Evolutionary conservation across 768 basidiomycete genomes (phyloP).

Genomic region (Pholiota conissans): DNA sequence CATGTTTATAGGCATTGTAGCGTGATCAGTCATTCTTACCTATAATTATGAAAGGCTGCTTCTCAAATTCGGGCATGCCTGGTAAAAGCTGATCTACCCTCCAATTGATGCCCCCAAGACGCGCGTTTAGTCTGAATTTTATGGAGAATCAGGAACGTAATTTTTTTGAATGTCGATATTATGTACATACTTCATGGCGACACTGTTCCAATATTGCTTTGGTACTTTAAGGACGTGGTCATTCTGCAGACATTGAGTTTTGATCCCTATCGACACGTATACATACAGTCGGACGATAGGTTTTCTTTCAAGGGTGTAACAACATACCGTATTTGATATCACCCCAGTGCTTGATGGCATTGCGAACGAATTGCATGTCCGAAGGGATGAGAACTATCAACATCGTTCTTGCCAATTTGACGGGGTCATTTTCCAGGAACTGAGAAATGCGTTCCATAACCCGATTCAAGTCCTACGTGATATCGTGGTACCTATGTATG

Average conservation of each 20-base stretch:
- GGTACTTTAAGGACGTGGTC: conserved; percentile 31
- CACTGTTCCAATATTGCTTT: conserved; percentile 57
- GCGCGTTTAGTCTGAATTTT: conserved; percentile 48
- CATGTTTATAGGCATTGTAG: too few species aligned
- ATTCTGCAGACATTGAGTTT: conserved; percentile 45
- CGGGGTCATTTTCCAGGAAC: background rate
- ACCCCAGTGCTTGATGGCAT: conserved; percentile 55
- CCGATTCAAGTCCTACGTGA: background rate
- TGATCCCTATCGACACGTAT: conserved; percentile 32
- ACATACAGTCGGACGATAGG: conserved; percentile 4
- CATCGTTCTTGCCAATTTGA: conserved; percentile 21
- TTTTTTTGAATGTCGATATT: too few species aligned
- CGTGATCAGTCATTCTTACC: conserved; percentile 20
- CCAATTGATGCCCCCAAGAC: conserved; percentile 50
- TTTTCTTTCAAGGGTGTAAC: background rate
- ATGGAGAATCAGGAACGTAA: background rate
- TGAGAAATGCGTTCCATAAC: background rate
- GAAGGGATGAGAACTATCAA: conserved; percentile 55
- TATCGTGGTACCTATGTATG: background rate
- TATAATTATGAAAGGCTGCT: conserved; percentile 37
- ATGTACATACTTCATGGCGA: conserved; percentile 54
- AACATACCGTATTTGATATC: conserved; percentile 35
- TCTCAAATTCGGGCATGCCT: conserved; percentile 23
- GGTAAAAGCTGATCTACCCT: conserved; percentile 26
- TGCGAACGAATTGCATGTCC: conserved; percentile 44